Conservation (phyloP, 2,329 filamentous ascomycete genomes). For the Pyrenophora seminiperda region DNA sequence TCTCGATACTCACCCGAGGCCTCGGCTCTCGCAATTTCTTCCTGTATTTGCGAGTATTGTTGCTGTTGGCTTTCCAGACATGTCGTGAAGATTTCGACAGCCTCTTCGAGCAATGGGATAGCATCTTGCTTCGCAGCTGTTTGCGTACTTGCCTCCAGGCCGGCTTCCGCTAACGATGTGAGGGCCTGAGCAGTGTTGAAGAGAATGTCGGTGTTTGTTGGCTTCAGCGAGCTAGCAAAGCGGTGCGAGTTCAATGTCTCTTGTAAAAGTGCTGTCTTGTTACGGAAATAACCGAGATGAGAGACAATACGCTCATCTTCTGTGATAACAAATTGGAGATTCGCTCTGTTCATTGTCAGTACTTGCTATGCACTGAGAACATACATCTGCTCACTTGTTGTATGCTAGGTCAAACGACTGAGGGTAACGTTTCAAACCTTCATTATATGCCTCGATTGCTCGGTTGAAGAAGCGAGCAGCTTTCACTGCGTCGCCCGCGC, state of each 20-base stretch:
- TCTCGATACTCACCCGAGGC: constrained; percentile 30
- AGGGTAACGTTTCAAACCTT: constrained; percentile 65
- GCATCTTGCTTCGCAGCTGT: constrained; percentile 52
- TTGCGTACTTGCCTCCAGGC: constrained; percentile 58
- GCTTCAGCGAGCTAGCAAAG: constrained; percentile 63
- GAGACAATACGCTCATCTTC: constrained; percentile 68
- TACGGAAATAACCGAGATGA: constrained; percentile 64
- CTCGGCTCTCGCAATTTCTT: constrained; percentile 39
- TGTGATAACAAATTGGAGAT: constrained; percentile 71
- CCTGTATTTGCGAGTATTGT: constrained; percentile 51
- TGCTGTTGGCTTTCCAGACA: constrained; percentile 54
- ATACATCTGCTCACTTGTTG: constrained; percentile 63
- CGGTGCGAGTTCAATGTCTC: constrained; percentile 68
- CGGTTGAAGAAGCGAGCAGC: constrained; percentile 65
- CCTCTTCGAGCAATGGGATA: constrained; percentile 62
- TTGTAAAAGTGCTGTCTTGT: constrained; percentile 60
- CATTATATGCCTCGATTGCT: constrained; percentile 69
- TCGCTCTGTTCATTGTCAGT: constrained; percentile 57
- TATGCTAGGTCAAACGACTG: constrained; percentile 72
- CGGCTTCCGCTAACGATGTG: constrained; percentile 66
- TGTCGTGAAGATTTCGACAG: constrained; percentile 63
- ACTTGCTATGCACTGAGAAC: neutral
- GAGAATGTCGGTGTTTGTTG: constrained; percentile 68
- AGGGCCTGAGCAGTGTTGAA: constrained; percentile 76
- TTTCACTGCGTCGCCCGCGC: constrained; percentile 71